Base-by-base conservation (phyloP, 192 early-diverging fungal species). In the Backusella westeae region DNA sequence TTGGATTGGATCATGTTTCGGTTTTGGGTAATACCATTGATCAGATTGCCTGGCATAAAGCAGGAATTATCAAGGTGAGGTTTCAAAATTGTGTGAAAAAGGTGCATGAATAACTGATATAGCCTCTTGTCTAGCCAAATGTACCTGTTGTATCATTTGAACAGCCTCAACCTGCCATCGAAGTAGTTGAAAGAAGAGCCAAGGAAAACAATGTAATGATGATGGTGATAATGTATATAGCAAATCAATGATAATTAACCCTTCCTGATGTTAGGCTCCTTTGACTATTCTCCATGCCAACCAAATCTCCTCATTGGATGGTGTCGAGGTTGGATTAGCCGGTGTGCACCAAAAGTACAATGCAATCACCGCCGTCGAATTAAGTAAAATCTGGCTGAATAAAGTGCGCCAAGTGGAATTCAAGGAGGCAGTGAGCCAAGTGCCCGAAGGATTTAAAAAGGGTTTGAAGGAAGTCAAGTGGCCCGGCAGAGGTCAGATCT, bases 401-500 rank as follows among this genome's bases (percentile, higher is more conserved):
- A 88, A 69, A 23, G 71, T 69, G 29, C 63, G 65, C 52, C 88
- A 84, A 14, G 68, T 86, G 52, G 69, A 75, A 23, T 74, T 78
- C 66, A 46, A 77, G 17, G 46, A 63, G 4, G 17, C 81, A 12
- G 26, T 75, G 42, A 42, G 32, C 19, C 46, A 59, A 53, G 65
- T 90, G 39, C 87, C 89, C 1, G 77, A 80, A 14, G 85, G 78
- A 32, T 87, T 96, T 65, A n/a, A 66, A n/a, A 73, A 82, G 4
- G 97, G 96, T 0, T 81, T 99, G 15, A 67, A 74, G 15, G 36
- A 34, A 39, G 92, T 94, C 0, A 76, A 75, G 3, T 99, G 96
- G 96, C 95, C 98, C 12, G 98, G 98, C 8, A 91, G 98, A 71
- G 90, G 92, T 15, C 96, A 99, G 77, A 85, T 83, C n/a, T 82